These are phyloP conservation scores for Didymella segeticola DNA, from an alignment of 2,329 filamentous ascomycete genomes.

Conservation along the genomic window DNA sequence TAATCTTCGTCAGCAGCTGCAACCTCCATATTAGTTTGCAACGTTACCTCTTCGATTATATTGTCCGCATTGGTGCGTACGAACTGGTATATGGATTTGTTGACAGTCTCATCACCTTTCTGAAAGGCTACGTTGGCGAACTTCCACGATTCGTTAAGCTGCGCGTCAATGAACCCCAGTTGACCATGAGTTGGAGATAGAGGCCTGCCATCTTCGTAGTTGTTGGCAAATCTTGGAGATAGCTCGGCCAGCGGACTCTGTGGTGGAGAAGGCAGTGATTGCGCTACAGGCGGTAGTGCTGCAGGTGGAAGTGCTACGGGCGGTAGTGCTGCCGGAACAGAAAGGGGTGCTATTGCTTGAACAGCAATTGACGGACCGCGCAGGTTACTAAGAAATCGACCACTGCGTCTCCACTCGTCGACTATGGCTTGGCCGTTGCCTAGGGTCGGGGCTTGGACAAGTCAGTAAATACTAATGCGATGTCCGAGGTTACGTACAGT, in stretches of 20 bases:
- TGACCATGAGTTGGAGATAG: slow-evolving; percentile 1
- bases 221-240: slow-evolving; percentile 2
- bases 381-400: background rate
- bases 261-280: background rate
- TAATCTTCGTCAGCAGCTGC: background rate
- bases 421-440: background rate
- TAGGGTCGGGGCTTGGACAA: background rate
- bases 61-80: background rate
- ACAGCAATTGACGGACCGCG: background rate
- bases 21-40: background rate
- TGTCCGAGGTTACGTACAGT: background rate
- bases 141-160: slow-evolving; percentile 1
- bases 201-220: background rate
- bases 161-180: background rate
- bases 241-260: background rate
- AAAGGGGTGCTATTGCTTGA: background rate
- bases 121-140: background rate
- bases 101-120: background rate
- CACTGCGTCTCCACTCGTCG: background rate
- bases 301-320: too few species aligned
- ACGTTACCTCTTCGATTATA: background rate
- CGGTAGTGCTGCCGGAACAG: background rate
- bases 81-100: background rate
- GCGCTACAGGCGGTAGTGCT: background rate
- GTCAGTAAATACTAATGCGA: background rate